phyloP scores from a whole-genome alignment of 2,329 filamentous ascomycete genomes.

The Colletotrichum liriopes region DNA sequence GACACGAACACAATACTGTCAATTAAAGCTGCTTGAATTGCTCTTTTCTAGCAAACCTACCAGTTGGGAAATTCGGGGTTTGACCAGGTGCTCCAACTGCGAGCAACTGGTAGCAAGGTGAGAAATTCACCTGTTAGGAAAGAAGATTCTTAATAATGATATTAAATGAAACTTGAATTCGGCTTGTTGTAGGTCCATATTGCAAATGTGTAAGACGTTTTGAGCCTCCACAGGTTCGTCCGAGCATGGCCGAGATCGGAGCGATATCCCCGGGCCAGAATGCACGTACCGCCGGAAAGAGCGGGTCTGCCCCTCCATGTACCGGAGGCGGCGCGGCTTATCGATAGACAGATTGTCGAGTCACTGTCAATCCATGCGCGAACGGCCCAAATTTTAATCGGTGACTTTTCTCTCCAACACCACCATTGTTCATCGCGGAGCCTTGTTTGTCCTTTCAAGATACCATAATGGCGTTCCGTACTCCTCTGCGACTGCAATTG shows the following conservation, averaged over 20 bases:
- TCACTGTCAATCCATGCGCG: constrained; percentile 35
- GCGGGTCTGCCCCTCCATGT: constrained; percentile 15
- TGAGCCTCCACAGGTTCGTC: background rate
- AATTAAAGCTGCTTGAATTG: no score
- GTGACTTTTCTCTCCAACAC: constrained; percentile 21
- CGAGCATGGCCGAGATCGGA: constrained; percentile 24
- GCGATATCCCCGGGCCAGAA: background rate
- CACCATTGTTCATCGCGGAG: constrained; percentile 15
- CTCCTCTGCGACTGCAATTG: constrained; percentile 57
- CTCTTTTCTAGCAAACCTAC: no score
- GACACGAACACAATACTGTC: no score
- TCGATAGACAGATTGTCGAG: constrained; percentile 37
- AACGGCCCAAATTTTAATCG: constrained; percentile 37
- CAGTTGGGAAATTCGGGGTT: no score
- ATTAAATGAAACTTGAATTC: background rate
- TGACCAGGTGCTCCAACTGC: no score
- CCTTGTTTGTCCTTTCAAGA: background rate
- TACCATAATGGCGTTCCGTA: constrained; percentile 57
- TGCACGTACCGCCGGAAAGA: background rate
- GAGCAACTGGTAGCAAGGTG: no score
- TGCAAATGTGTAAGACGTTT: background rate
- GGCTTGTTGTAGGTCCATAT: background rate
- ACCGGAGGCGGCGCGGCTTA: constrained; percentile 16
- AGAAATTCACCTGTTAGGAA: no score
- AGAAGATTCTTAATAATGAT: background rate